phyloP scores from a whole-genome alignment of 257 asterid genomes.

The Paulownia fortunei region DNA sequence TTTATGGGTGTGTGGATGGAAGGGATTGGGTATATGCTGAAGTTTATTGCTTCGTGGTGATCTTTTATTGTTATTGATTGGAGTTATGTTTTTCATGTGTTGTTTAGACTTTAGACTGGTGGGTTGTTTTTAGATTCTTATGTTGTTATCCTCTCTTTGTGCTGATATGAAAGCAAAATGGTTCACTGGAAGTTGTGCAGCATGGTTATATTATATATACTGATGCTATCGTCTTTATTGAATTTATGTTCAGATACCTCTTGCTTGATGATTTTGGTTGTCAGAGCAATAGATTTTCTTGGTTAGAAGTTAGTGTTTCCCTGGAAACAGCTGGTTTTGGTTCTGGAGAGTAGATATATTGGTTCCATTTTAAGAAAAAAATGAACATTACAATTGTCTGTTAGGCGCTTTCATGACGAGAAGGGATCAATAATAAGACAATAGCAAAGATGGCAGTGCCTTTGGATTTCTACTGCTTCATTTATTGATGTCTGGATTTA shows the following conservation, averaged over 20 bases:
- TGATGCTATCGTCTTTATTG: neutral
- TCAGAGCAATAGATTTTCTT: neutral
- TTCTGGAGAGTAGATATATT: neutral
- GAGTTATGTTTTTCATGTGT: neutral
- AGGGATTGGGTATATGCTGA: neutral
- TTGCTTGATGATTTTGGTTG: neutral
- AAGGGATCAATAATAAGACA: neutral
- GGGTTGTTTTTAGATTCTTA: neutral
- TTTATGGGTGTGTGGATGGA: neutral
- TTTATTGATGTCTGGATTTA: neutral
- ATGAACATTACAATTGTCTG: neutral
- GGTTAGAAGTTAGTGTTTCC: neutral
- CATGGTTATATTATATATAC: neutral
- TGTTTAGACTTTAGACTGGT: neutral
- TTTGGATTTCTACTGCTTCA: neutral
- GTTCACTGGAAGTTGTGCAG: neutral
- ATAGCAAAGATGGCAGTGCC: neutral
- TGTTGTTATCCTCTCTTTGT: neutral
- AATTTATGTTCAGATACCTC: neutral
- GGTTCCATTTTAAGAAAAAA: neutral
- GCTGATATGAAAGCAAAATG: constrained; percentile 3
- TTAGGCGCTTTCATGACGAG: neutral
- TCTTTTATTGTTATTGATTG: neutral
- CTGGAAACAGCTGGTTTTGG: neutral
- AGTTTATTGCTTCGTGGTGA: neutral